Base-by-base conservation (phyloP, 345 rosid genomes). In the Brassica juncea region DNA sequence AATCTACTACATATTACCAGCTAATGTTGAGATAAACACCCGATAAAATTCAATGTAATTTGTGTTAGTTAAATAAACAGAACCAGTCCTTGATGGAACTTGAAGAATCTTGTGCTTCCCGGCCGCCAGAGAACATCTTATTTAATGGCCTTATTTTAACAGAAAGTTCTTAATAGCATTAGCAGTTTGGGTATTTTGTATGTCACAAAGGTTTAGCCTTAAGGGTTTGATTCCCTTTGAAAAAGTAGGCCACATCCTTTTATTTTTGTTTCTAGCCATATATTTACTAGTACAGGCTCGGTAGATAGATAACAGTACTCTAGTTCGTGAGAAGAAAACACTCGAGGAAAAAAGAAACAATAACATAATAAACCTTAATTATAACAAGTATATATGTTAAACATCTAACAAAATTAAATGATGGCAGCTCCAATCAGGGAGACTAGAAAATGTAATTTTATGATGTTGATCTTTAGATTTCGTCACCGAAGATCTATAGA, bases 381-480 rank as follows among this genome's bases (percentile, higher is more conserved):
- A 44, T 44, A 10, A 10, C 52, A 44, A 11, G 52, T 0, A 11
- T 44, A 44, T 10, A 11, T 44, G 52, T 44, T 39, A 44, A 10
- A 8, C 4, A 12, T 44, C 52, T n/a, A 44, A 2, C 52, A 44
- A 44, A 44, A 44, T 11, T 44, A 11, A 44, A 10, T 44, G 52
- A 11, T 44, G 52, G n/a, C n/a, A 44, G 11, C 52, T 44, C 52
- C 52, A 44, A 2, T 3, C 52, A 2, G n/a, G n/a, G 52, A 44
- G 52, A 44, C n/a, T 44, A 11, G 52, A 44, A 39, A 10, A 44
- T 44, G 58, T 44, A 44, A 3, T 55, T 57, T 12, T 71, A 19
- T 70, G 74, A 55, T 55, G 28, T 54, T 54, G 52, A 58, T 71
- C 54, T 23, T 57, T 37, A 37, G 25, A 71, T 37, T 59, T 72